These are phyloP conservation scores for Penicillium robsamsonii DNA, from an alignment of 495 filamentous ascomycete species.

Conservation along the genomic window DNA sequence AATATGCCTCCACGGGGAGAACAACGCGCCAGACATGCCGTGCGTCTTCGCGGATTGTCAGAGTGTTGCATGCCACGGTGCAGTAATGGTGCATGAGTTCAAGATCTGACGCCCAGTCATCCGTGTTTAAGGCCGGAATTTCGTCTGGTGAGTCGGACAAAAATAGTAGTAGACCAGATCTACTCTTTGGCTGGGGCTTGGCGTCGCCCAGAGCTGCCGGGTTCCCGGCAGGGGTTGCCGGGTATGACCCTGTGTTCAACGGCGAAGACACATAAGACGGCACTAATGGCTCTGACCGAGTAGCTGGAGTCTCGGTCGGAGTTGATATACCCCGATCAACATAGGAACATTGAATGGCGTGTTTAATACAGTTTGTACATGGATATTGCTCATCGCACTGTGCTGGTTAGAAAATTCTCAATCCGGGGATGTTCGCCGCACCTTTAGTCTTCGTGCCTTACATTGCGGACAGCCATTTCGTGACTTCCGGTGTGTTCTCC, in stretches of 20 bases:
- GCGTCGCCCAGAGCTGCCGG: neutral
- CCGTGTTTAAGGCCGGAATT: neutral
- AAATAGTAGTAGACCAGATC: conserved; percentile 15
- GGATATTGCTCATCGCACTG: conserved; percentile 29
- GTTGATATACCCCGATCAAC: conserved; percentile 6
- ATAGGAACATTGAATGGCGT: conserved; percentile 24
- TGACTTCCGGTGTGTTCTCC: conserved; percentile 28
- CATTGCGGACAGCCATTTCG: conserved; percentile 31
- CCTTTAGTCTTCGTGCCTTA: conserved; percentile 25
- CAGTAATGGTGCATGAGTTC: conserved; percentile 39
- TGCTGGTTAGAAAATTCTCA: neutral
- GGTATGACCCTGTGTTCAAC: conserved; percentile 3
- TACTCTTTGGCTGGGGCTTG: conserved; percentile 5
- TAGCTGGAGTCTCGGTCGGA: conserved; percentile 9
- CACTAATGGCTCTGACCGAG: conserved; percentile 8
- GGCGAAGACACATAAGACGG: conserved; percentile 1
- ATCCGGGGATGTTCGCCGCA: neutral
- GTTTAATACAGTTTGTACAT: conserved; percentile 28
- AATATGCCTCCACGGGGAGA: conserved; percentile 36
- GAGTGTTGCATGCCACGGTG: conserved; percentile 26
- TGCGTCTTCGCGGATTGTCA: conserved; percentile 24
- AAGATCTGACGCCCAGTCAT: conserved; percentile 29
- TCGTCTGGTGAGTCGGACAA: conserved; percentile 11
- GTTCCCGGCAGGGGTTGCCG: conserved; percentile 5
- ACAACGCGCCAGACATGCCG: conserved; percentile 34